phyloP scores from a whole-genome alignment of 2,329 filamentous ascomycete species.

The Diaporthe destruens region DNA sequence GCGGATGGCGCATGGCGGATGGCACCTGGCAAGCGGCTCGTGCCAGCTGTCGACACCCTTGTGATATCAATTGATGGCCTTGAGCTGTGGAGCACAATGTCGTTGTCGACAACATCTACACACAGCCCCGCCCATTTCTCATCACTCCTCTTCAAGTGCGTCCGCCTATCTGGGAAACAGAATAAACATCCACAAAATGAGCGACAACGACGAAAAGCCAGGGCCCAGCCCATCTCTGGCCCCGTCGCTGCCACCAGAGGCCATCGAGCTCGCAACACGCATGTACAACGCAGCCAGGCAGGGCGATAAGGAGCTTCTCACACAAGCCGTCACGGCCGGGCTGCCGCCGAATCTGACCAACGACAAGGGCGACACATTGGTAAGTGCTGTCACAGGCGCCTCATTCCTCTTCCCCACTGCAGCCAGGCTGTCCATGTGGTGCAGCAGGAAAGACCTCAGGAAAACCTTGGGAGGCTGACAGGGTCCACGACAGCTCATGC shows the following conservation, averaged over 20 bases:
- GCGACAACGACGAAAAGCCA: not conserved
- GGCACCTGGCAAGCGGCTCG: not conserved
- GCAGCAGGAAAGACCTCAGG: too few species aligned
- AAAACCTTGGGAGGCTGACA: slow-evolving; percentile 7
- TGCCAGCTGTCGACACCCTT: not conserved
- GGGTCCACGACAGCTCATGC: slow-evolving; percentile 68
- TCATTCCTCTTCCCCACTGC: too few species aligned
- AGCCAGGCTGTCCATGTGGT: not conserved
- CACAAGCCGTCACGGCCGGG: slow-evolving; percentile 73
- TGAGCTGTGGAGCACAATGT: not conserved
- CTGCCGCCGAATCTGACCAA: slow-evolving; percentile 79
- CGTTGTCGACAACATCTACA: not conserved
- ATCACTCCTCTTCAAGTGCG: too few species aligned
- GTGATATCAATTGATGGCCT: not conserved
- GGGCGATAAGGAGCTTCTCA: slow-evolving; percentile 70
- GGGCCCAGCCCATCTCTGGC: not conserved
- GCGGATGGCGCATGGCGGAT: not conserved
- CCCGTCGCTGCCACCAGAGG: slow-evolving; percentile 68
- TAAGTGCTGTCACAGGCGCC: slow-evolving; percentile 51
- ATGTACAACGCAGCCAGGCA: slow-evolving; percentile 76
- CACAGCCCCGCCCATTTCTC: not conserved
- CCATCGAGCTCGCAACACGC: slow-evolving; percentile 73
- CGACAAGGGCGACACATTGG: slow-evolving; percentile 78
- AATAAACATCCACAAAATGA: not conserved
- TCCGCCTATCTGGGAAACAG: too few species aligned